These are phyloP conservation scores for Barbarea vulgaris DNA, from an alignment of 345 rosid genomes.

Conservation along the genomic window DNA sequence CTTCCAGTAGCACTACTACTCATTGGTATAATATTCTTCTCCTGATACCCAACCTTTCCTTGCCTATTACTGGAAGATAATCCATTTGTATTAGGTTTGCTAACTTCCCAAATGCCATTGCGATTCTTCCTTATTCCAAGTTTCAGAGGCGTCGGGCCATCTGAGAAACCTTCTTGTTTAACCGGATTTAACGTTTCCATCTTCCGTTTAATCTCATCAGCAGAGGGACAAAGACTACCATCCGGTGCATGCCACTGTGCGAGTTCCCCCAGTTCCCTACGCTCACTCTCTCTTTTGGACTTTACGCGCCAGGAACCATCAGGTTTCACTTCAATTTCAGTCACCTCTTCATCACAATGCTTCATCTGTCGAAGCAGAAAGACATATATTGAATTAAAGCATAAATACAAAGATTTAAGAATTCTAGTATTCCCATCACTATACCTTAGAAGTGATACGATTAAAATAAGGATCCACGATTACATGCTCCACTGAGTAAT, in stretches of 20 bases:
- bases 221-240: conserved; percentile 56
- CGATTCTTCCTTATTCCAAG: conserved; percentile 86
- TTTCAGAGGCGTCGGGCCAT: conserved; percentile 72
- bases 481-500: conserved; percentile 81
- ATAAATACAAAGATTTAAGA: conserved; percentile 3
- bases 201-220: conserved; percentile 50
- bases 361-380: conserved; percentile 58
- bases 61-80: conserved; percentile 68
- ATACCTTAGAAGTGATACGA: conserved; percentile 79
- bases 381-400: conserved; percentile 14
- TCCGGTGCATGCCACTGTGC: conserved; percentile 82
- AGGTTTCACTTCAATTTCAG: conserved; percentile 89
- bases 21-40: conserved; percentile 70
- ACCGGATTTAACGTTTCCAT: conserved; percentile 56
- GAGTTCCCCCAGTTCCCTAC: conserved; percentile 79
- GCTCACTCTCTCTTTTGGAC: conserved; percentile 73
- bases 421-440: conserved; percentile 15
- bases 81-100: conserved; percentile 70
- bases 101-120: conserved; percentile 90
- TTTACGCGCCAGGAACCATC: conserved; percentile 98
- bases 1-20: conserved; percentile 93
- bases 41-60: conserved; percentile 52
- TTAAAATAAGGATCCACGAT: conserved; percentile 93
- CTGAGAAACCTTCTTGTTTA: conserved; percentile 80
- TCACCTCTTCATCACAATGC: conserved; percentile 78